phyloP scores from a whole-genome alignment of 306 rosid genomes.

The Cicer judaicum region DNA sequence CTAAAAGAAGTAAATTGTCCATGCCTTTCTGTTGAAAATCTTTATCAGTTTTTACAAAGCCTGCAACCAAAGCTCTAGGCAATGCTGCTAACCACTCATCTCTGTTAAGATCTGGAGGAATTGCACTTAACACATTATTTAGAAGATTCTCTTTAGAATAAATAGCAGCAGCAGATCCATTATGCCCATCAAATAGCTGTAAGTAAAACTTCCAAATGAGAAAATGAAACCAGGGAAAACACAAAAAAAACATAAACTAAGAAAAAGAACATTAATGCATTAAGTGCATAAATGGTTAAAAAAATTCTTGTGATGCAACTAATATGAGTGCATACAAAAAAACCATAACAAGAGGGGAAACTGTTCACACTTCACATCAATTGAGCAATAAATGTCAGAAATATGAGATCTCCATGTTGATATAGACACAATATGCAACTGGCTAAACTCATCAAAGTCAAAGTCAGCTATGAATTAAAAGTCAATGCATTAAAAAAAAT shows the following conservation, averaged over 20 bases:
- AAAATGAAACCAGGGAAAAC: slow-evolving; percentile 37
- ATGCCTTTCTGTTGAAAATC: slow-evolving; percentile 83
- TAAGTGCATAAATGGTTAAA: slow-evolving; percentile 17
- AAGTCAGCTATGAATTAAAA: slow-evolving; percentile 18
- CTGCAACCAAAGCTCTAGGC: slow-evolving; percentile 98
- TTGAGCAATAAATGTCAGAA: slow-evolving; percentile 9
- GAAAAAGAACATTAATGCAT: not conserved
- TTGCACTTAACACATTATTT: slow-evolving; percentile 73
- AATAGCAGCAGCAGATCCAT: slow-evolving; percentile 97
- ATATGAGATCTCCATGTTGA: slow-evolving; percentile 26
- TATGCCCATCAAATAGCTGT: slow-evolving; percentile 99
- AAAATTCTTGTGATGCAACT: slow-evolving; percentile 19
- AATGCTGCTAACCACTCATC: slow-evolving; percentile 96
- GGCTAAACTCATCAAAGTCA: slow-evolving; percentile 10
- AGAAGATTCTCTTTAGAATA: slow-evolving; percentile 94
- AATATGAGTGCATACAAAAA: slow-evolving; percentile 8
- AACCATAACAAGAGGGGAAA: slow-evolving; percentile 13
- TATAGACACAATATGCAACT: slow-evolving; percentile 30
- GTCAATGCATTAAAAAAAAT: slow-evolving; percentile 27
- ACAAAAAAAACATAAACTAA: slow-evolving; percentile 13
- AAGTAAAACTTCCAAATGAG: slow-evolving; percentile 46
- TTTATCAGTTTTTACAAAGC: slow-evolving; percentile 97
- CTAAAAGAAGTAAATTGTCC: slow-evolving; percentile 32
- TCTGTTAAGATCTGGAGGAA: slow-evolving; percentile 90
- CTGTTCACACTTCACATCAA: slow-evolving; percentile 31